A percentile compares a stretch with the other conserved stretches of the same genome.
Evolutionary conservation across 2,329 filamentous ascomycete species (phyloP).

Genomic region (Apiospora marii): DNA sequence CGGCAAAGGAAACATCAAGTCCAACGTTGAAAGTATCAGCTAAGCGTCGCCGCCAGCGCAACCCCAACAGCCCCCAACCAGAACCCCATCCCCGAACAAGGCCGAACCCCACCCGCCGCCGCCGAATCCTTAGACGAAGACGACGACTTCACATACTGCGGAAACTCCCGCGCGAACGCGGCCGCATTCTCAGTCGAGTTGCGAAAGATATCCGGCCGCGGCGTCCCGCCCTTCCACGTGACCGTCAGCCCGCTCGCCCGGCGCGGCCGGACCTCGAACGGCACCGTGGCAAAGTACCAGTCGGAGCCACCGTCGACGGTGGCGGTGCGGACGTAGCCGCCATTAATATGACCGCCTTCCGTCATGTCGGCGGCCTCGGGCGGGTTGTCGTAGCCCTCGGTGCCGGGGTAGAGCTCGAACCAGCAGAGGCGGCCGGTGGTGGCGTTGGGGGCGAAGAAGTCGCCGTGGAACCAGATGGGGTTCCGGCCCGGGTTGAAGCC

Average conservation of each 20-base stretch:
- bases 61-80: neutral
- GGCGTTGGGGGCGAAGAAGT: constrained; percentile 2
- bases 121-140: neutral
- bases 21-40: neutral
- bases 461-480: constrained; percentile 4
- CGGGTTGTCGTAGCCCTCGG: neutral
- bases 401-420: constrained; percentile 9
- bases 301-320: neutral
- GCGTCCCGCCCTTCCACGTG: neutral
- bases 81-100: neutral
- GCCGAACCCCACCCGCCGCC: neutral
- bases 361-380: neutral
- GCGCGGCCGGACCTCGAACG: neutral
- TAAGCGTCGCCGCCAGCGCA: neutral
- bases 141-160: neutral
- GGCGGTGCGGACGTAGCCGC: neutral
- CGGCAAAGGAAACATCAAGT: neutral
- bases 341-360: neutral
- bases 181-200: neutral
- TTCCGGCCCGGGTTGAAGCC: neutral
- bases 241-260: neutral
- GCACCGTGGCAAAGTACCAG: neutral
- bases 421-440: constrained; percentile 7
- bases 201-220: neutral
- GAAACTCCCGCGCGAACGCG: neutral